Base-by-base conservation (phyloP, 164 flowering plant genomes). In the Stephania cephalantha region DNA sequence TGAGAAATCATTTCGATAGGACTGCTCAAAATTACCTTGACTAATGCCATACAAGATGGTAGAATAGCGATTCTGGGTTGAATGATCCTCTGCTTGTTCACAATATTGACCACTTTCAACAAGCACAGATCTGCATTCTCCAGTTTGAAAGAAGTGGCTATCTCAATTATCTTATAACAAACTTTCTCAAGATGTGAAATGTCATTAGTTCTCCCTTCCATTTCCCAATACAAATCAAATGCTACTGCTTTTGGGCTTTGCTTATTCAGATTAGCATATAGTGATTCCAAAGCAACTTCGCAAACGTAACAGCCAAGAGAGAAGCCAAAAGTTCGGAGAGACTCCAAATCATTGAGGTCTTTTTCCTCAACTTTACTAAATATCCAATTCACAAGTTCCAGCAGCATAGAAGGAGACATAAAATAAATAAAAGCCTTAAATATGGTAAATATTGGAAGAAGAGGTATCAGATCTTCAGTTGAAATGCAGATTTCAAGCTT, bases 331-430 rank as follows among this genome's bases (percentile, higher is more conserved):
- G 66, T 25, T 61, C 74, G 77, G 68, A 69, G 50, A 70, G 83
- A 82, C 71, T 69, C 71, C 50, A 64, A 67, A 73, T 53, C 46
- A 1, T 76, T 31, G 7, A 48, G 13, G 9, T 78, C 83, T 58
- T 78, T 71, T 69, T 69, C 55, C 35, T 85, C 81, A 71, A 87
- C 77, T 79, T 78, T 82, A 78, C 72, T 73, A 12, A 93, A 82
- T 71, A 90, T 82, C 90, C 89, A 90, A 71, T 84, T 53, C 25
- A 80, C 95, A 75, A 91, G 82, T 73, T 85, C 86, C 79, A 93
- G 88, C 81, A 95, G 85, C 80, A 87, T 84, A 80, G 83, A 87
- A 52, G 98, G 98, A 68, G 90, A 76, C 50, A 93, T 84, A 78
- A 81, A 90, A n/a, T 64, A 81, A 80, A 82, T 77, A 74, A 89